Percentiles rank a stretch among this genome's conserved stretches.
Evolutionary conservation across 2,329 filamentous ascomycete species (phyloP).

Genomic region (Diaporthe nobilis): DNA sequence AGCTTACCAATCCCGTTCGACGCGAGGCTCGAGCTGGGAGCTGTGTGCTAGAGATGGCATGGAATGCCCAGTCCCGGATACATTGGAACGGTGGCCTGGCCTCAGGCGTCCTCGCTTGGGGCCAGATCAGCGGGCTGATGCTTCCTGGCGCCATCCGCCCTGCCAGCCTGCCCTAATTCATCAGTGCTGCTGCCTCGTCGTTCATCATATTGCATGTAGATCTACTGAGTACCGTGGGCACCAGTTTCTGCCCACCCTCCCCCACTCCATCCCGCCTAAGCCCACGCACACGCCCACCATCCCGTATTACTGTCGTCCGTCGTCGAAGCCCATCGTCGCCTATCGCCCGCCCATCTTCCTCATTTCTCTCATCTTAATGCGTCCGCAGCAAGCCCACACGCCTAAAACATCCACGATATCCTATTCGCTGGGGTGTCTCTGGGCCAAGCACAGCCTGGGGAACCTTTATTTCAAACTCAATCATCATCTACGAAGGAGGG

Average conservation of each 20-base stretch:
- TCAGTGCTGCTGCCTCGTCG: neutral
- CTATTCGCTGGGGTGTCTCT: neutral
- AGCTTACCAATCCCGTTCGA: constrained; percentile 20
- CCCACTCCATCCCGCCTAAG: neutral
- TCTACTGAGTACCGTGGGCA: neutral
- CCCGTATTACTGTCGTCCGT: neutral
- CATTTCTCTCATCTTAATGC: constrained; percentile 29
- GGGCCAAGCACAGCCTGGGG: neutral
- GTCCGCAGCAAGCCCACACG: neutral
- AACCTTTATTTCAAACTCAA: neutral
- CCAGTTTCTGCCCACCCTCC: neutral
- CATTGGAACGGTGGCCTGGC: neutral
- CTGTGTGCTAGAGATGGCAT: neutral
- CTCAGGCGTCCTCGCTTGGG: neutral
- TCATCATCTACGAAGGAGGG: neutral
- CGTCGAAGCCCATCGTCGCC: neutral
- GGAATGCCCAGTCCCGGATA: constrained; percentile 6
- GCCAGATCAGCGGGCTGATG: neutral
- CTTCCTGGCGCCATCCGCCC: neutral
- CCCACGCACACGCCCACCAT: neutral
- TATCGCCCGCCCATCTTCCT: neutral
- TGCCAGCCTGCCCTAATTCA: neutral
- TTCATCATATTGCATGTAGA: neutral
- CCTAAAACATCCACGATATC: neutral
- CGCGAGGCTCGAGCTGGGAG: constrained; percentile 9